A percentile compares a stretch with the other conserved stretches of the same genome.
Evolutionary conservation across 2,329 filamentous ascomycete genomes (phyloP).

Genomic region (Triangularia setosa): DNA sequence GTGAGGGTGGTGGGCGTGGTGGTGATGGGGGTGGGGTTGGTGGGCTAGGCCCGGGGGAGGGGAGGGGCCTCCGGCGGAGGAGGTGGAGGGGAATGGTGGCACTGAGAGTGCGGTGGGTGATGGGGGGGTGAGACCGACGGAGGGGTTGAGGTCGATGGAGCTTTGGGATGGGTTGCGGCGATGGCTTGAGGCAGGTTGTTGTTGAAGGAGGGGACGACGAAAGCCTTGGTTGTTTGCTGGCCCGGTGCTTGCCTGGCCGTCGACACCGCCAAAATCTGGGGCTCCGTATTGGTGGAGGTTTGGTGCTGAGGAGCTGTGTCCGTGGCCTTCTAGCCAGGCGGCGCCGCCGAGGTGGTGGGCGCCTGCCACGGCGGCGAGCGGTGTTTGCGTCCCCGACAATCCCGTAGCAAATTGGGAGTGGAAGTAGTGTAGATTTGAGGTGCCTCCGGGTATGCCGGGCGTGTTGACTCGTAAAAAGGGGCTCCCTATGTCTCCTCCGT

Average conservation of each 20-base stretch:
- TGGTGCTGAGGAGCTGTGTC: conserved; percentile 25
- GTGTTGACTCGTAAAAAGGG: conserved; percentile 59
- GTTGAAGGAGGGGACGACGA: neutral
- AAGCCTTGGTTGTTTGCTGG: neutral
- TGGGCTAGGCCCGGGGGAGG: neutral
- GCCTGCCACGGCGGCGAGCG: conserved; percentile 73
- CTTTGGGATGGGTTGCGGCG: conserved; percentile 30
- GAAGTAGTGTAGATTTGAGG: conserved; percentile 77
- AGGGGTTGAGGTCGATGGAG: conserved; percentile 28
- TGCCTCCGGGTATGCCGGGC: conserved; percentile 64
- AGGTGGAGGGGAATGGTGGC: neutral
- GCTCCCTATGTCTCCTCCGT: conserved; percentile 44
- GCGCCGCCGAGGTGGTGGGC: conserved; percentile 53
- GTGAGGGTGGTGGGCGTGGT: neutral
- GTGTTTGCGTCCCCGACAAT: conserved; percentile 72
- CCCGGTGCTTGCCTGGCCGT: neutral
- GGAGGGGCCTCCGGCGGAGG: neutral
- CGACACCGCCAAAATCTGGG: neutral
- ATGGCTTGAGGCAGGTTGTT: conserved; percentile 19
- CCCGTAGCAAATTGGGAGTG: conserved; percentile 70
- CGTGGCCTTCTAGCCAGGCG: conserved; percentile 40
- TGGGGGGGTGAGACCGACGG: conserved; percentile 4
- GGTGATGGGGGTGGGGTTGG: neutral
- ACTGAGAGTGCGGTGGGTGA: conserved; percentile 24
- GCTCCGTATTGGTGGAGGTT: conserved; percentile 18